Evolutionary conservation across 2,329 filamentous ascomycete genomes (phyloP).

Genomic region (Epichloe festucae): DNA sequence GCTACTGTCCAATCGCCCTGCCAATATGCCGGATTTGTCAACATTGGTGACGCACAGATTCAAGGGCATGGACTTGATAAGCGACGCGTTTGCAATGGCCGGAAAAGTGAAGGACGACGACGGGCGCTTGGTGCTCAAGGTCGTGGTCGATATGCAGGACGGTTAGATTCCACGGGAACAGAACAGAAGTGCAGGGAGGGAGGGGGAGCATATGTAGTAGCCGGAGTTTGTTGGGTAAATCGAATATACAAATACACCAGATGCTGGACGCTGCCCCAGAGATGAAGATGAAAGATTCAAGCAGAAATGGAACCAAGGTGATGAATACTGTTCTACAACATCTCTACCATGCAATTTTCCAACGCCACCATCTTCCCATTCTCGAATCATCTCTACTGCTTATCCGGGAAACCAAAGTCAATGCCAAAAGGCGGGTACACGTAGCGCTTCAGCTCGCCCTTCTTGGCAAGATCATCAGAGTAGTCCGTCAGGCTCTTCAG

Average conservation of each 20-base stretch:
- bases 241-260: not conserved
- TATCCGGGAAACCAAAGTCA: constrained; percentile 62
- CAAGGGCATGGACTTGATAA: constrained; percentile 47
- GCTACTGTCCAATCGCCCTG: constrained; percentile 34
- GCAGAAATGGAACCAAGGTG: too few species aligned
- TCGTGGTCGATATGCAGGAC: constrained; percentile 38
- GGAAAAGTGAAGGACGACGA: constrained; percentile 55
- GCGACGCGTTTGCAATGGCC: constrained; percentile 62
- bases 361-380: too few species aligned
- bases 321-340: not conserved
- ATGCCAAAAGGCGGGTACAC: constrained; percentile 58
- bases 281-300: too few species aligned
- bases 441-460: constrained; percentile 44
- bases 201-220: not conserved
- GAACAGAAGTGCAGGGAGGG: not conserved
- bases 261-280: not conserved
- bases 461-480: constrained; percentile 34
- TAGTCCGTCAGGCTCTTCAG: constrained; percentile 44
- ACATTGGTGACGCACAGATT: constrained; percentile 61
- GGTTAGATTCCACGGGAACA: not conserved
- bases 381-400: constrained; percentile 20
- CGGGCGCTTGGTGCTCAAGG: constrained; percentile 62
- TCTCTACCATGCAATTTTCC: not conserved
- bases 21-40: constrained; percentile 47
- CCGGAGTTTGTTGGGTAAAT: not conserved